phyloP scores from a whole-genome alignment of 2,329 filamentous ascomycete genomes.

The Ophiostoma populinum region DNA sequence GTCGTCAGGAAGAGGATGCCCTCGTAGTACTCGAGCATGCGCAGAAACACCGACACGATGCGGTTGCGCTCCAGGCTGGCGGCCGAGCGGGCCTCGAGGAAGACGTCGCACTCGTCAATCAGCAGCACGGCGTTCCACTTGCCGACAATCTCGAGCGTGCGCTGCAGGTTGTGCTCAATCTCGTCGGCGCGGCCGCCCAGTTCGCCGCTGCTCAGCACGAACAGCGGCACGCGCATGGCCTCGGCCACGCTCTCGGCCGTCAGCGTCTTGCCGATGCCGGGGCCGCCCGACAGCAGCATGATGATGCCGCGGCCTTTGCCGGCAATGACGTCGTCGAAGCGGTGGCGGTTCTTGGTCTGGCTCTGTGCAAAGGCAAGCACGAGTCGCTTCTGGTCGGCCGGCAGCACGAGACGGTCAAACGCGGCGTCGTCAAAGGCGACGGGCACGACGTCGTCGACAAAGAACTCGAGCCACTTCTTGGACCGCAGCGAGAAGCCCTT shows the following conservation, averaged over 20 bases:
- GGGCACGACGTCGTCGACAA: conserved; percentile 24
- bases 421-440: conserved; percentile 28
- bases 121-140: conserved; percentile 33
- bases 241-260: conserved; percentile 24
- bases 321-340: conserved; percentile 22
- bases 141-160: conserved; percentile 28
- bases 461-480: conserved; percentile 25
- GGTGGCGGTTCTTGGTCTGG: conserved; percentile 16
- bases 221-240: conserved; percentile 25
- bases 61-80: conserved; percentile 30
- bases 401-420: conserved; percentile 28
- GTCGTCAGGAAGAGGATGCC: conserved; percentile 29
- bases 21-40: conserved; percentile 27
- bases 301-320: conserved; percentile 25
- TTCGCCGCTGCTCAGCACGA: conserved; percentile 27
- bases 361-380: conserved; percentile 30
- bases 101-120: conserved; percentile 35
- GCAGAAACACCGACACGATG: conserved; percentile 28
- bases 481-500: conserved; percentile 29
- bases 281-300: conserved; percentile 20
- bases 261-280: conserved; percentile 28
- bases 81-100: conserved; percentile 28
- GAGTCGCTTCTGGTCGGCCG: conserved; percentile 28
- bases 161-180: conserved; percentile 27
- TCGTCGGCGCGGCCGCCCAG: conserved; percentile 25